Evolutionary conservation across 2,329 filamentous ascomycete genomes (phyloP), one percentile per base, ranked within the genome.

Genomic region (Colletotrichum agaves): DNA sequence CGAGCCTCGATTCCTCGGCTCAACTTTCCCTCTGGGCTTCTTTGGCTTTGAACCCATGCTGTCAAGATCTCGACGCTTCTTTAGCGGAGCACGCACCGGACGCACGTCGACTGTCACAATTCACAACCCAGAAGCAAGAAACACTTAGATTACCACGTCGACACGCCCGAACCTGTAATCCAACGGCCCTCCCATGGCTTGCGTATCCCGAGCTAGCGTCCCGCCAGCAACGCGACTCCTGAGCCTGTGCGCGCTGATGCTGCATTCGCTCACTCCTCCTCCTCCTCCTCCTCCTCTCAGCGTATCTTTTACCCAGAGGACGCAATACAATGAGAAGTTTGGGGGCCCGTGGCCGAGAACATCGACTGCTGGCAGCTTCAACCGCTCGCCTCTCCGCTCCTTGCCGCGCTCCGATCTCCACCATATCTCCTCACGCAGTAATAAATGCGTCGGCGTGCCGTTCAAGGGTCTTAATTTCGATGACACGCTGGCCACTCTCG

Each of bases 11-110:
- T 21, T 52, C 23, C 44, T 58, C 63, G 52, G 59, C 60, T 63
- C 27, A 37, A 63, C 60, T 37, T 63, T 43, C 63, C 44, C 17
- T 50, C 17, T 17, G 33, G 33, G 11, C 1, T n/a, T 27, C 19
- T 52, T 46, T 37, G 35, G 13, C 35, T 52, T 21, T 17, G 23
- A 39, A 52, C 23, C 59, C 59, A 63, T 52, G 52, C 49, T 43
- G 43, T 52, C 60, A 62, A 44, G 52, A 63, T 63, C 44, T 58
- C n/a, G 8, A 33, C 60, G 59, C 63, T 67, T 67, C 63, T 67
- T 67, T 67, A 63, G 63, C 59, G 59, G 63, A 67, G 60, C 59
- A 55, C 35, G 21, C 27, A 33, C 35, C 35, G 35, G 3, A 5
- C 37, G 12, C 33, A 19, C 41, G n/a, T 27, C 31, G 1, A 17